Base-by-base conservation (phyloP, 176 grass and related monocot genomes). In the Oryza longistaminata region DNA sequence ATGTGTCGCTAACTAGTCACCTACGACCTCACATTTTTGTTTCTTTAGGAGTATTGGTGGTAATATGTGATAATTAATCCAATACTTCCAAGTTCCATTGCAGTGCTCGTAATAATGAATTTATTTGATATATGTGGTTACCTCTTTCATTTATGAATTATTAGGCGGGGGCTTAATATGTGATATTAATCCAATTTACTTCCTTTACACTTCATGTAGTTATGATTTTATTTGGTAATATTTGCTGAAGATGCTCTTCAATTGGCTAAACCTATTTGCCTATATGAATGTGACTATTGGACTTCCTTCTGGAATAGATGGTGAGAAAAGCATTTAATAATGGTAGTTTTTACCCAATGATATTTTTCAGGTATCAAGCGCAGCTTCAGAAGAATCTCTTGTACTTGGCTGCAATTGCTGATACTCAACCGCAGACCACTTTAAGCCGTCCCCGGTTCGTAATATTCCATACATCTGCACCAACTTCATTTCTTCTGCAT, bases 381-480 rank as follows among this genome's bases (percentile, higher is more conserved):
- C 96, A 92, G 85, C 96, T 99, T 73, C 96, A 99, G 84, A 99
- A 99, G 84, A 99, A 99, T 71, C 90, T 99, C 45, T 61, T 99
- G 71, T 92, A 96, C 76, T 85, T 99, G 21, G 96, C 96, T 72
- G 96, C 96, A 70, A 94, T 96, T 58, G 96, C 96, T 49, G 96
- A 99, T 86, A 75, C 93, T 19, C 96, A 92, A 87, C 93, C 96
- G 42, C 91, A 93, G 73, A 73, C 91, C 26, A 42, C 93, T 86
- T 42, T 83, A 74, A 91, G 75, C 78, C 91, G 86, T n/a, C 91
- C 93, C 71, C 96, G 91, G 96, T 96, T 72, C 55, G 87, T 81
- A 85, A 75, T 70, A 24, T 58, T 67, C 31, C 17, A 10, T 39
- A 64, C 52, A 50, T 75, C 39, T 75, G 6, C 70, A 22, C 55